Conservation (phyloP, 768 basidiomycete species). For the Boletus rubropictus region DNA sequence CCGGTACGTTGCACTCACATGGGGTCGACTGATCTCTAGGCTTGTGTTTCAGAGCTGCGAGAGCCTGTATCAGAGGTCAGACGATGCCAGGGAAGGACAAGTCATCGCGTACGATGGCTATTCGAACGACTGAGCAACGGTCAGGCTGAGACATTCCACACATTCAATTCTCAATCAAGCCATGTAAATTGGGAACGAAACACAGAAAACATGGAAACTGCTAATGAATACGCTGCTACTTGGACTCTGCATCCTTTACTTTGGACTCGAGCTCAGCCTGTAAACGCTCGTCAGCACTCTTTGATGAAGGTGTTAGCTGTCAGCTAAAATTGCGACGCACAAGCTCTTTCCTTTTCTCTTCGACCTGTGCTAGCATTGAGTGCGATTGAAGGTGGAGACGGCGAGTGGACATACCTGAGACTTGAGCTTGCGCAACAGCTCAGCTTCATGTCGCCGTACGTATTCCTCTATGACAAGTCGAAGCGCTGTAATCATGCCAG, state of each 20-base stretch:
- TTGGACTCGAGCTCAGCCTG: constrained; percentile 30
- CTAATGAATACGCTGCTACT: constrained; percentile 16
- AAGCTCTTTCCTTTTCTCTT: constrained; percentile 29
- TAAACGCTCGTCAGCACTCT: constrained; percentile 11
- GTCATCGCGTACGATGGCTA: constrained; percentile 23
- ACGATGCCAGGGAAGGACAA: background rate
- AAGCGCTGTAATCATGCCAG: background rate
- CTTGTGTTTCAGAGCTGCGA: constrained; percentile 23
- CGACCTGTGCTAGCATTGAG: constrained; percentile 19
- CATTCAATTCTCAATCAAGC: background rate
- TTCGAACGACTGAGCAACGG: constrained; percentile 11
- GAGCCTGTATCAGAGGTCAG: constrained; percentile 12
- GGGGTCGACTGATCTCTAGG: constrained; percentile 21
- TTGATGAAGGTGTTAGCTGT: constrained; percentile 8
- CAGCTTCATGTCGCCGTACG: constrained; percentile 50
- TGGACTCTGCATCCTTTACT: constrained; percentile 20
- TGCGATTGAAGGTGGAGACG: background rate
- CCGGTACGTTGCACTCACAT: constrained; percentile 8
- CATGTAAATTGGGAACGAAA: background rate
- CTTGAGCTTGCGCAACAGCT: constrained; percentile 54
- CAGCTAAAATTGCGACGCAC: constrained; percentile 21
- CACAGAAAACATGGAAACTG: background rate
- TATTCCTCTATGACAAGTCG: constrained; percentile 50
- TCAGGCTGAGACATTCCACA: constrained; percentile 10
- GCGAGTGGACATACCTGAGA: constrained; percentile 38